Conservation (phyloP, 1,284 basidiomycete species). For the Wolfiporia cocos region DNA sequence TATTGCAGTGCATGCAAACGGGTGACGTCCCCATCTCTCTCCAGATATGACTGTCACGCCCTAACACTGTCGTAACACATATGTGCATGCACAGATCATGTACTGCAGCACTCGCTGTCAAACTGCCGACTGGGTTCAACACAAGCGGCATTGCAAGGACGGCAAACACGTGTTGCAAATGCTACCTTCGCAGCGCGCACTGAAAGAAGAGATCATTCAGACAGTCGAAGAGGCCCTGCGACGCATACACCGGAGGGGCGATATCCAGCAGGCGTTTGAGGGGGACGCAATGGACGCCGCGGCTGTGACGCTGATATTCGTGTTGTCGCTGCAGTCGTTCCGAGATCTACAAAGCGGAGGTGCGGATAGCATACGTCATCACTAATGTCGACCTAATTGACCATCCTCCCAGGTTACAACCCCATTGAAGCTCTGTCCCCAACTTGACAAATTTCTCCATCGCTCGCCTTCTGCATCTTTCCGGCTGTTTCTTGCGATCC, state of each 20-base stretch:
- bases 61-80: too few relatives aligned
- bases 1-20: constrained; percentile 1
- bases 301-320: neutral
- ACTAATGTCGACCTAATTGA: too few relatives aligned
- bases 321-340: too few relatives aligned
- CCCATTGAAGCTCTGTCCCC: too few relatives aligned
- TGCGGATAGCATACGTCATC: too few relatives aligned
- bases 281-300: neutral
- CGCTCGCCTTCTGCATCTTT: too few relatives aligned
- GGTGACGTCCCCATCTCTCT: neutral
- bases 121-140: constrained; percentile 1
- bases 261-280: neutral
- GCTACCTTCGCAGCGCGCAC: constrained; percentile 1
- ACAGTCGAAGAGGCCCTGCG: neutral
- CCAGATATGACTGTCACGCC: neutral
- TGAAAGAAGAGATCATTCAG: neutral
- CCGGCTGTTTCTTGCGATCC: too few relatives aligned
- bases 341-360: too few relatives aligned
- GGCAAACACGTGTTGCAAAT: constrained; percentile 1
- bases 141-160: constrained; percentile 3
- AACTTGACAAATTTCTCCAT: too few relatives aligned
- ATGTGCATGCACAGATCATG: neutral
- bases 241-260: neutral
- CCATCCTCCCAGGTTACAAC: too few relatives aligned
- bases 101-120: constrained; percentile 6